Conservation (phyloP, 2,329 filamentous ascomycete genomes). For the Lachnellula suecica region DNA sequence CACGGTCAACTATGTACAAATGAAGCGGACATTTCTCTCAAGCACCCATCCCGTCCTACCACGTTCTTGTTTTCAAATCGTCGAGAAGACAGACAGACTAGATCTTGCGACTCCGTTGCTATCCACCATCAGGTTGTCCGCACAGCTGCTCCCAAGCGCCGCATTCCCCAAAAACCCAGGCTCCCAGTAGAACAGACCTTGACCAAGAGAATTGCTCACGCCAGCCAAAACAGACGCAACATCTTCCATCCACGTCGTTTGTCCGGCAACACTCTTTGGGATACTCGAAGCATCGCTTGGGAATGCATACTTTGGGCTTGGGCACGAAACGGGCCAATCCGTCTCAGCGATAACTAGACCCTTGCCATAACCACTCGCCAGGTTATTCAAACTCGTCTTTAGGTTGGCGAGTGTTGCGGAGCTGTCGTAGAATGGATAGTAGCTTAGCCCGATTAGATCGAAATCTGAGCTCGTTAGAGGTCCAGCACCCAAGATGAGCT, state of each 20-base stretch:
- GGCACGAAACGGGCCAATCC: conserved; percentile 67
- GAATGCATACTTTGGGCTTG: conserved; percentile 56
- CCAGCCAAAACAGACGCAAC: conserved; percentile 56
- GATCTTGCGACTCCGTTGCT: conserved; percentile 52
- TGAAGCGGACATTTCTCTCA: background rate
- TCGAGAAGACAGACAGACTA: conserved; percentile 55
- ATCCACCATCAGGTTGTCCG: conserved; percentile 62
- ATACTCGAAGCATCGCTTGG: conserved; percentile 59
- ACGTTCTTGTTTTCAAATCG: too few relatives aligned
- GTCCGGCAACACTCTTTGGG: conserved; percentile 62
- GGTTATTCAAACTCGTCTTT: conserved; percentile 52
- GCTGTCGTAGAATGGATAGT: conserved; percentile 69
- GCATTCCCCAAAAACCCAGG: conserved; percentile 69
- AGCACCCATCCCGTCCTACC: too few relatives aligned
- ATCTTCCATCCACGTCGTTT: conserved; percentile 59
- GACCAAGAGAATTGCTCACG: conserved; percentile 51
- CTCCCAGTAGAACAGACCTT: conserved; percentile 73
- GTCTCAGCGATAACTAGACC: conserved; percentile 68
- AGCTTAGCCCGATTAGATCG: conserved; percentile 71
- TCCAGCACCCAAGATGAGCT: conserved; percentile 51
- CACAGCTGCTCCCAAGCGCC: conserved; percentile 62
- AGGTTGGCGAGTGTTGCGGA: conserved; percentile 59
- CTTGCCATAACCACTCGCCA: conserved; percentile 63
- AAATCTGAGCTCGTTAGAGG: conserved; percentile 54
- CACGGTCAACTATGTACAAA: background rate